Base-by-base conservation (phyloP, 2,329 filamentous ascomycete species). In the Hymenoscyphus infarciens region DNA sequence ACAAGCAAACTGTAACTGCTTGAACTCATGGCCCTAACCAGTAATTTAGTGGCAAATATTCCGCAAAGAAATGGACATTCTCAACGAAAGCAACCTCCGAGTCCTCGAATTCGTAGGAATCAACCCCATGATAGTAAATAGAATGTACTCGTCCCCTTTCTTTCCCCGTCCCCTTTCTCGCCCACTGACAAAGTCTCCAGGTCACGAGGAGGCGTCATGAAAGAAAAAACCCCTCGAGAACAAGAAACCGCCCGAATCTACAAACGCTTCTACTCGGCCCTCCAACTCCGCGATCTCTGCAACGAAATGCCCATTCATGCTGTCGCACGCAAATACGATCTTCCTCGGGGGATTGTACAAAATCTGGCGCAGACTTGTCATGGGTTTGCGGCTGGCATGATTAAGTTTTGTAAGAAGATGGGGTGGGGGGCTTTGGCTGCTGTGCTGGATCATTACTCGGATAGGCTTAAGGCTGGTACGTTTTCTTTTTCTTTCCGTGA, bases 381-480 rank as follows among this genome's bases (percentile, higher is more conserved):
- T 67, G 90, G 90, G 0, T 93, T 92, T 70, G 90, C 89, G 3
- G 87, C 88, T 1, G 89, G 89, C 3, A 91, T 92, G 80, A 85
- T 92, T 64, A 91, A 90, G 67, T 92, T 92, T 71, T 92, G 89
- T 71, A 82, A 91, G 67, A 82, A 85, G 19, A 91, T 93, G 89
- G 85, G 82, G 1, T 92, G 89, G 88, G 84, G 83, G 1, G 85
- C 89, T 69, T 83, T 92, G 72, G 85, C 86, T 6, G 87, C 87
- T 4, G 86, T 88, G 6, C 78, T 92, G 35, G 88, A 92, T 67
- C 89, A 92, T 71, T 92, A 90, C 76, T 86, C 86, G 0, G 89
- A 92, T 74, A 81, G 90, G 25, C 78, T 93, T 6, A 85, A 87
- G 73, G 88, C 89, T 52, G 72, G 72, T 71, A 66, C 33, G 66